A percentile compares a stretch with the other conserved stretches of the same genome.
These are phyloP conservation scores for Aspergillus eucalypticola DNA, from an alignment of 2,329 filamentous ascomycete genomes.

Conservation along the genomic window DNA sequence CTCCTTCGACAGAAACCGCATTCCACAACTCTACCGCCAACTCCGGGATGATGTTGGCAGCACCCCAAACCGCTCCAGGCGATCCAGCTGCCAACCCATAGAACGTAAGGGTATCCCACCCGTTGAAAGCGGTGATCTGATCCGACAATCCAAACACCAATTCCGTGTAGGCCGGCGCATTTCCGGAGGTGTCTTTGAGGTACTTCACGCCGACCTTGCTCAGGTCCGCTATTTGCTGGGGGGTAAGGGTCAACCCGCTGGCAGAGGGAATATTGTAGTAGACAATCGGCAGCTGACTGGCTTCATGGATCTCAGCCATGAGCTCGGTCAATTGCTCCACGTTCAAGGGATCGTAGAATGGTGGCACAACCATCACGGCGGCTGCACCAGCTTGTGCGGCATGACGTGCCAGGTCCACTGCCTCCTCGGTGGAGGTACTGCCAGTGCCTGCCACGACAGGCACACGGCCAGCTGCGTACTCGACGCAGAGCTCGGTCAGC, in stretches of 20 bases:
- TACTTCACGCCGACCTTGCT: slow-evolving; percentile 51
- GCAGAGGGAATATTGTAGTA: slow-evolving; percentile 57
- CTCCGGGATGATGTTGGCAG: slow-evolving; percentile 54
- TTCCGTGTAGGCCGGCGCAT: slow-evolving; percentile 53
- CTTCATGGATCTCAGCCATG: slow-evolving; percentile 45
- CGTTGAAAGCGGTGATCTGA: slow-evolving; percentile 53
- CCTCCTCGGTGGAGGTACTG: slow-evolving; percentile 45
- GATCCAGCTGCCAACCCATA: slow-evolving; percentile 54
- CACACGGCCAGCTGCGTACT: slow-evolving; percentile 29
- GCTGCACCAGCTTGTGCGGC: slow-evolving; percentile 43
- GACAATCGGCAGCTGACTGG: slow-evolving; percentile 47
- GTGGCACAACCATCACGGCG: slow-evolving; percentile 53
- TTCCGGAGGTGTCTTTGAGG: slow-evolving; percentile 56
- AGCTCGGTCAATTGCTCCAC: slow-evolving; percentile 43
- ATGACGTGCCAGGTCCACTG: slow-evolving; percentile 45
- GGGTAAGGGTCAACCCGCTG: slow-evolving; percentile 45
- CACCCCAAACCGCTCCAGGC: slow-evolving; percentile 54
- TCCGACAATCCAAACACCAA: slow-evolving; percentile 47
- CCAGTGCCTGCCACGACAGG: slow-evolving; percentile 39
- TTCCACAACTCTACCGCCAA: slow-evolving; percentile 52
- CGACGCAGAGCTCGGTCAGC: slow-evolving; percentile 39
- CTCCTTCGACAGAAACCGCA: slow-evolving; percentile 46
- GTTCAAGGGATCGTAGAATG: slow-evolving; percentile 51
- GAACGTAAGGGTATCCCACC: slow-evolving; percentile 57
- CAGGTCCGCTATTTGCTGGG: slow-evolving; percentile 47